Base-by-base conservation (phyloP, 257 asterid species). In the Apocynum venetum region DNA sequence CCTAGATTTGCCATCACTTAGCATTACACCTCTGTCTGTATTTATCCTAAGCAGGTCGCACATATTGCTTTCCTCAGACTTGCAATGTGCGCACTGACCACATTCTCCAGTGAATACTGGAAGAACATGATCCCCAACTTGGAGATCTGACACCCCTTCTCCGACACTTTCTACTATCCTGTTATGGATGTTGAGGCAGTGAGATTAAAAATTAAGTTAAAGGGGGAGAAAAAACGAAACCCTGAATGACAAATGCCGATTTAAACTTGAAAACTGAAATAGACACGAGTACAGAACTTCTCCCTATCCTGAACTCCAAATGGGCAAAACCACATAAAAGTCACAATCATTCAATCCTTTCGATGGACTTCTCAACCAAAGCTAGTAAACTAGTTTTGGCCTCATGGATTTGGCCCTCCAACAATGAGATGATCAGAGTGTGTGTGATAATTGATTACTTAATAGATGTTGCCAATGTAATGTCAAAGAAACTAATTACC, bases 31-130 rank as follows among this genome's bases (percentile, higher is more conserved):
- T 51, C 82, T 79, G 65, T 79, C 82, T 41, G 82, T 79, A 52
- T 79, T 79, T 31, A 72, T 79, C 53, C 82, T 79, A 63, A 79
- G 82, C 17, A 79, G 73, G 13, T 79, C 68, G 57, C 82, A 79
- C 82, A 79, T 72, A 44, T 79, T 79, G 78, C 82, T 79, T 63
- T 72, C 82, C 63, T 79, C 82, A 7, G 82, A 79, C 40, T 47
- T 79, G 78, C 82, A 79, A 40, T 79, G 78, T 41, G 3, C 66
- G 25, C 82, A 79, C 15, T 79, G 55, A 31, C 59, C 47, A 60
- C 82, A 79, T 41, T 72, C 82, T 52, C 82, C 82, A n/a, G 82
- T 79, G 78, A 79, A 79, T 17, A 72, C 73, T 31, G 82, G 82
- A 51, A 79, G 78, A 20, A 79, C 82, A 63, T 79, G 82, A 57